Percentiles rank a stretch among this genome's conserved stretches.
phyloP scores from a whole-genome alignment of 768 basidiomycete species.

The Naematelia aurantialba region DNA sequence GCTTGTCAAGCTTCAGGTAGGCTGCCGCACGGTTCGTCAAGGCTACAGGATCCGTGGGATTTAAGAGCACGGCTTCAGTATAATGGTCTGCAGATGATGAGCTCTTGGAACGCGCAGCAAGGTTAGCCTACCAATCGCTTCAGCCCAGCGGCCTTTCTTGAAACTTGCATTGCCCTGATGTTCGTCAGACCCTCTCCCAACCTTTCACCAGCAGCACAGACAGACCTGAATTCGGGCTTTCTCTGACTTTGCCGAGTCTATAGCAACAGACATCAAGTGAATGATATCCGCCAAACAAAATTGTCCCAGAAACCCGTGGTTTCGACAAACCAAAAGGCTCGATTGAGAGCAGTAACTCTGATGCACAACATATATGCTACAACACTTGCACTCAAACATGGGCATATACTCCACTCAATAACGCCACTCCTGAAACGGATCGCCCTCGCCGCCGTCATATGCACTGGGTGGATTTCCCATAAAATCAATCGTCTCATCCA shows the following conservation, averaged over 20 bases:
- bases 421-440: neutral
- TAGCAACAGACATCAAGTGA: neutral
- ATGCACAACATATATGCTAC: neutral
- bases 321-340: no score
- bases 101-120: neutral
- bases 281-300: neutral
- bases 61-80: slow-evolving; percentile 70
- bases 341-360: no score
- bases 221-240: slow-evolving; percentile 23
- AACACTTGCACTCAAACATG: no score
- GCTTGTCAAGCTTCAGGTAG: slow-evolving; percentile 93
- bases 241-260: slow-evolving; percentile 10
- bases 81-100: slow-evolving; percentile 59
- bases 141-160: slow-evolving; percentile 71
- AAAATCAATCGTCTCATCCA: neutral
- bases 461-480: neutral
- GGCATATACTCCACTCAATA: neutral
- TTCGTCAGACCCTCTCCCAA: neutral
- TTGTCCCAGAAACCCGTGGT: neutral
- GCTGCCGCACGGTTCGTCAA: slow-evolving; percentile 85
- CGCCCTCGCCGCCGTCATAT: neutral
- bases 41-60: slow-evolving; percentile 69
- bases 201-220: neutral
- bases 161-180: slow-evolving; percentile 80
- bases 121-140: slow-evolving; percentile 59